Conservation (phyloP, 805 yeast species). For the Ogataea pini region DNA sequence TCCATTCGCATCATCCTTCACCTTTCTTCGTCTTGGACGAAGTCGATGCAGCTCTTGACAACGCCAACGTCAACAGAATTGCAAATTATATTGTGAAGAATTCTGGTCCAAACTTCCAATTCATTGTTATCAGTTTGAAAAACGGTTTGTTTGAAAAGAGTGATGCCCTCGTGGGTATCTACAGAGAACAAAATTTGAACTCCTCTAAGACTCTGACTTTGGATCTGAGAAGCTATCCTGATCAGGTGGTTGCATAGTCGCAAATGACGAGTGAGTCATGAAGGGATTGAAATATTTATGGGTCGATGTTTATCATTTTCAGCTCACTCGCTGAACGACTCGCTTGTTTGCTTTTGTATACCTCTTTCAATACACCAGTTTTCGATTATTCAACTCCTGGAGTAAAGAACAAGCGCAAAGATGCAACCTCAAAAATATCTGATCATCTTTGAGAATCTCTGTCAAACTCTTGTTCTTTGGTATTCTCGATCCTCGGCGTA, state of each 20-base stretch:
- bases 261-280: too few relatives aligned
- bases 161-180: slow-evolving; percentile 90
- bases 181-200: slow-evolving; percentile 73
- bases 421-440: slow-evolving; percentile 58
- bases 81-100: slow-evolving; percentile 82
- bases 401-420: slow-evolving; percentile 61
- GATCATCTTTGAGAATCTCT: slow-evolving; percentile 54
- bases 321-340: too few relatives aligned
- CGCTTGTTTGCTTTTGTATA: too few relatives aligned
- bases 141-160: slow-evolving; percentile 84
- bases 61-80: slow-evolving; percentile 79
- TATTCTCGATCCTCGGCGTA: slow-evolving; percentile 52
- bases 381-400: slow-evolving; percentile 25
- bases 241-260: slow-evolving; percentile 25
- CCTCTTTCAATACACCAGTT: background rate
- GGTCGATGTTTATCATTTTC: too few relatives aligned
- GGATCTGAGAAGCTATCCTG: slow-evolving; percentile 65
- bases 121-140: slow-evolving; percentile 90
- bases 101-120: slow-evolving; percentile 79
- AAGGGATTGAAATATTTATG: too few relatives aligned
- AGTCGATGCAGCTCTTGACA: slow-evolving; percentile 97
- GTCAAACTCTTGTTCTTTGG: slow-evolving; percentile 57
- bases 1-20: slow-evolving; percentile 87
- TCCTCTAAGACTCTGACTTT: slow-evolving; percentile 73
- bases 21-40: slow-evolving; percentile 97